Base-by-base conservation (phyloP, 1,284 basidiomycete species). In the Mixia osmundae region DNA sequence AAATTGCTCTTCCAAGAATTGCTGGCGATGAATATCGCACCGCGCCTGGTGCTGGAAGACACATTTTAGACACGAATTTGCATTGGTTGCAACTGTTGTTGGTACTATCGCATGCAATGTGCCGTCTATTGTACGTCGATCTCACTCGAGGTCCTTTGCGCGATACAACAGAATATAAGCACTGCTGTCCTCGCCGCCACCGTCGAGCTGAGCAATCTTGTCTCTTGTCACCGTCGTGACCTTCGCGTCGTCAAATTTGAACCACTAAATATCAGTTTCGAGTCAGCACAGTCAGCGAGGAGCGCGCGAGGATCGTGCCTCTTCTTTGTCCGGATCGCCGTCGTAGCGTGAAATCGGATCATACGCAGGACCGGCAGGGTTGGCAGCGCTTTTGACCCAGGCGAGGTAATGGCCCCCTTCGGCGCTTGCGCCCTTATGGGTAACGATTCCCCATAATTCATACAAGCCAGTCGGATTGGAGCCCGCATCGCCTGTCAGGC, bases 341-440 rank as follows among this genome's bases (percentile, higher is more conserved):
- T 36, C 35, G n/a, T 38, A 16, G 6, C 33, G 10, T 11, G 6
- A 15, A 18, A 11, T 9, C 19, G 33, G 18, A 20, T 34, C 23
- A 36, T 31, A 33, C 14, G 30, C 26, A 25, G 30, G 26, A 23
- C 40, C 42, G 38, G 31, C 32, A 27, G 25, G 20, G 11, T 30
- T 43, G 14, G 37, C 36, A 23, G 40, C 29, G 19, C 39, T 40
- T 22, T 37, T 38, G n/a, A 39, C 40, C 37, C 40, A 47, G 14
- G 35, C 39, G 37, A 46, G 38, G 39, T 44, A 46, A 34, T 46
- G 44, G 5, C 46, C 87, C 0, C 78, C 72, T 52, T 95, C 85
- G 0, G 89, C 85, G 0, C 76, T 76, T 0, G 83, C 72, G 12
- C 91, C 91, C 55, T 97, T 97, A 66, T 95, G 89, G 19, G 85